Percentiles rank a stretch among this genome's conserved stretches.
phyloP scores from a whole-genome alignment of 2,329 filamentous ascomycete species.

The Fusarium domesticum region DNA sequence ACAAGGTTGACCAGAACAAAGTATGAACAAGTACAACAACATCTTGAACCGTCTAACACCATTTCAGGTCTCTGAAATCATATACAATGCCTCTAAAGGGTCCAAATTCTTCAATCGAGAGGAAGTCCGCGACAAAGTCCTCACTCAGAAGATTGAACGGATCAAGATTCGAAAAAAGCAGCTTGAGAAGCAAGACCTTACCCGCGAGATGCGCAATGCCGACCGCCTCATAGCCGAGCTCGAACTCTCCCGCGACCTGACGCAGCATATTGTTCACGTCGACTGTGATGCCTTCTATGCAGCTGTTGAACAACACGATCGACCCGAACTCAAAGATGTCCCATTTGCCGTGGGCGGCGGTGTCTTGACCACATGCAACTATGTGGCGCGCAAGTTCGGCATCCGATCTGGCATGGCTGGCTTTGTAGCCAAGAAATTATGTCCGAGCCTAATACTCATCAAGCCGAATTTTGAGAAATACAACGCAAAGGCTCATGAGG shows the following conservation, averaged over 20 bases:
- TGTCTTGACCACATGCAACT: conserved; percentile 72
- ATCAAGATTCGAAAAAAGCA: conserved; percentile 73
- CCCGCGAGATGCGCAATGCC: conserved; percentile 68
- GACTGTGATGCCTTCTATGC: conserved; percentile 99
- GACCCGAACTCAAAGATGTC: conserved; percentile 78
- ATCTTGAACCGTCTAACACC: conserved; percentile 3
- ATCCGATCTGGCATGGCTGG: conserved; percentile 93
- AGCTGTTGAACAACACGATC: conserved; percentile 80
- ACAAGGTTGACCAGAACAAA: conserved; percentile 87
- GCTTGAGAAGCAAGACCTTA: conserved; percentile 73
- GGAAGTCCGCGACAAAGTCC: conserved; percentile 72
- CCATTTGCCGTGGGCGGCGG: conserved; percentile 85
- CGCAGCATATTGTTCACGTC: conserved; percentile 82
- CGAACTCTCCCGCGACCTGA: conserved; percentile 74
- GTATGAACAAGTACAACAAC: conserved; percentile 36
- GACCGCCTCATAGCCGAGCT: conserved; percentile 79
- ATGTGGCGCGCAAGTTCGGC: conserved; percentile 83
- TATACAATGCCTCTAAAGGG: conserved; percentile 94
- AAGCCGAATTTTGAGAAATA: conserved; percentile 91
- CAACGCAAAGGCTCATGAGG: conserved; percentile 81
- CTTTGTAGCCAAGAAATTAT: conserved; percentile 93
- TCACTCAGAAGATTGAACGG: conserved; percentile 81
- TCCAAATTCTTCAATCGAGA: conserved; percentile 96
- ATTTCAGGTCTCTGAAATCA: conserved; percentile 80
- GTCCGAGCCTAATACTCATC: conserved; percentile 77